Evolutionary conservation across 1,284 basidiomycete genomes (phyloP), one percentile per base, ranked within the genome.

Genomic region (Trichosporon ovoides): DNA sequence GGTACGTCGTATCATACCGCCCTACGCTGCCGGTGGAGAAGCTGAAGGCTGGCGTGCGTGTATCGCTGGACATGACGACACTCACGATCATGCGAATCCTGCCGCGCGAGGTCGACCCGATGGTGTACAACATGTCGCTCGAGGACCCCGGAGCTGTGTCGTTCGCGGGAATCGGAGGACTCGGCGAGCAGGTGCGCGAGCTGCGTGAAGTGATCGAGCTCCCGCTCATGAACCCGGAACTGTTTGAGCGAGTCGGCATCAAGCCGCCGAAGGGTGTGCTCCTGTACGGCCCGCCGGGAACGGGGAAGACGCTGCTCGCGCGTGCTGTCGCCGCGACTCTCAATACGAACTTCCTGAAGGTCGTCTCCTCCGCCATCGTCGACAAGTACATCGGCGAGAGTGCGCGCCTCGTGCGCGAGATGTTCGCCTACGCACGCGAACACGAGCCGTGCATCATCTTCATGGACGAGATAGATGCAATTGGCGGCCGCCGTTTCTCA

Each of bases 371-470:
- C n/a, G 96, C 95, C 19, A 98, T 99, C 67, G 96, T 98, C 58
- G 95, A 98, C 83, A 98, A 98, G 79, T 99, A 98, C 77, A 98
- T 98, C 60, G 96, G 96, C 68, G 96, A 98, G 80, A 91, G 88
- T 60, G 95, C 95, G 13, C 84, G 95, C 58, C 85, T 98, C 7
- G 87, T 99, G 22, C 84, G 91, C 64, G 94, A 98, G 77, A 98
- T 99, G 95, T 99, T 99, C 72, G 93, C 89, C 13, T 98, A 98
- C 76, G 95, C 95, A 9, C 84, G 83, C 66, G 95, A 98, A 73
- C 93, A 98, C 74, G 95, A 98, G 77, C 96, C 96, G 46, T 97
- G 95, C 75, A 95, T 79, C 65, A 79, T 79, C 60, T 61, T 61
- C 49, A 71, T 71, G 69, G 77, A 99, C 77, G 95, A 99, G 80